These are phyloP conservation scores for Nevesoporus exiguus DNA, from an alignment of 768 basidiomycete genomes.

Conservation along the genomic window DNA sequence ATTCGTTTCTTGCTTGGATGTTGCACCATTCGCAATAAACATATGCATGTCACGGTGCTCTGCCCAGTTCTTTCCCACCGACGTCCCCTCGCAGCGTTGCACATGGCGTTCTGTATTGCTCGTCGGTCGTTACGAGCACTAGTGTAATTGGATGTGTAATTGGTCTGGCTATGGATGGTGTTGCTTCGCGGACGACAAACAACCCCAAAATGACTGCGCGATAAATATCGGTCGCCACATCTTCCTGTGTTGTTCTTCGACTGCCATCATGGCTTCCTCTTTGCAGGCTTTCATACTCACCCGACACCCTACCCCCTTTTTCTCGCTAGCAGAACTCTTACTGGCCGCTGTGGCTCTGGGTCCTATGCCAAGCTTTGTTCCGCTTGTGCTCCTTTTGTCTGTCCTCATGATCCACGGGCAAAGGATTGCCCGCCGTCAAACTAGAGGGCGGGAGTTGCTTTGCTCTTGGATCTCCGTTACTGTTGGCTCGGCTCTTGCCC, in stretches of 20 bases:
- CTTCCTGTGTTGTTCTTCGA: background rate
- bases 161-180: background rate
- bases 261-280: conserved; percentile 20
- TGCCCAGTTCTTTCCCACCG: background rate
- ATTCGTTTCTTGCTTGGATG: background rate
- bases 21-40: background rate
- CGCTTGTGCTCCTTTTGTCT: conserved; percentile 29
- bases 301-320: conserved; percentile 22
- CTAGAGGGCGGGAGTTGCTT: conserved; percentile 26
- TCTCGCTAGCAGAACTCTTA: conserved; percentile 20
- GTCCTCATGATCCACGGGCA: conserved; percentile 31
- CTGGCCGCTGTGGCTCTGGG: conserved; percentile 29
- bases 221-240: conserved; percentile 14
- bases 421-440: conserved; percentile 28
- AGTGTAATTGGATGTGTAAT: background rate
- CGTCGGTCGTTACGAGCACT: too few relatives aligned
- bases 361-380: conserved; percentile 32
- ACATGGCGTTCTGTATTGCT: background rate
- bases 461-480: conserved; percentile 40
- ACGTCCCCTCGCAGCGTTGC: background rate
- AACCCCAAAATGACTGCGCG: conserved; percentile 15
- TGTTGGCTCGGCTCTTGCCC: conserved; percentile 40
- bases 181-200: conserved; percentile 18
- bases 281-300: conserved; percentile 26
- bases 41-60: background rate